Evolutionary conservation across 768 basidiomycete species (phyloP).

Genomic region (Aureoboletus auriporus): DNA sequence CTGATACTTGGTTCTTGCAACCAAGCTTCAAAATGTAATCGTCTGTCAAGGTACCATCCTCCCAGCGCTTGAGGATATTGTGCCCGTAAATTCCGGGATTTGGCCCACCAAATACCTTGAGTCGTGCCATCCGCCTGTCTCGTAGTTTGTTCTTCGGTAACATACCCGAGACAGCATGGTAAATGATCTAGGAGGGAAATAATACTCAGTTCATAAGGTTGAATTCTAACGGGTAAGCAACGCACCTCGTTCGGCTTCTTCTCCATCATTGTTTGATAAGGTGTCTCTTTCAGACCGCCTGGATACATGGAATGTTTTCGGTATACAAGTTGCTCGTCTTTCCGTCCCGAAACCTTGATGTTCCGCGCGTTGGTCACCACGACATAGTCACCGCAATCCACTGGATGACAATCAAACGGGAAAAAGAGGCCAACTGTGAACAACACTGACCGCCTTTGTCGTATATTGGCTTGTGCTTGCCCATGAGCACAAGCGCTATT

Average conservation of each 20-base stretch:
- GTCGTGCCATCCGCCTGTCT: constrained; percentile 78
- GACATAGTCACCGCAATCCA: constrained; percentile 97
- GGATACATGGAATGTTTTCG: constrained; percentile 89
- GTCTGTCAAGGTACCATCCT: constrained; percentile 68
- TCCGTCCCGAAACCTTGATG: constrained; percentile 85
- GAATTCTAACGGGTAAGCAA: constrained; percentile 6
- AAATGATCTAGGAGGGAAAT: constrained; percentile 66
- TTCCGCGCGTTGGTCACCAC: constrained; percentile 87
- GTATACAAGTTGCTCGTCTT: constrained; percentile 83
- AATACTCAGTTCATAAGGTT: background rate
- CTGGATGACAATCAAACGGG: constrained; percentile 37
- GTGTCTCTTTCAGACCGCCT: constrained; percentile 89
- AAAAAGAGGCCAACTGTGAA: background rate
- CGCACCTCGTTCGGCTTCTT: constrained; percentile 87
- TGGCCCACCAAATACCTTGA: constrained; percentile 82
- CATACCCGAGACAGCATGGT: constrained; percentile 96
- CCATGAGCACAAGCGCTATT: constrained; percentile 95
- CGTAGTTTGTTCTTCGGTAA: constrained; percentile 96
- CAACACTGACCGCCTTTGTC: constrained; percentile 74
- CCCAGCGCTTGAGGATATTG: constrained; percentile 81
- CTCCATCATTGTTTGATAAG: constrained; percentile 79
- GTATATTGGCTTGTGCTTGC: constrained; percentile 97
- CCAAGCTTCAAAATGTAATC: constrained; percentile 27
- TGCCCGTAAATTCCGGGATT: constrained; percentile 73
- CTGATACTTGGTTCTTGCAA: constrained; percentile 14